Evolutionary conservation across 2,329 filamentous ascomycete genomes (phyloP).

Genomic region (Penicillium frequentans): DNA sequence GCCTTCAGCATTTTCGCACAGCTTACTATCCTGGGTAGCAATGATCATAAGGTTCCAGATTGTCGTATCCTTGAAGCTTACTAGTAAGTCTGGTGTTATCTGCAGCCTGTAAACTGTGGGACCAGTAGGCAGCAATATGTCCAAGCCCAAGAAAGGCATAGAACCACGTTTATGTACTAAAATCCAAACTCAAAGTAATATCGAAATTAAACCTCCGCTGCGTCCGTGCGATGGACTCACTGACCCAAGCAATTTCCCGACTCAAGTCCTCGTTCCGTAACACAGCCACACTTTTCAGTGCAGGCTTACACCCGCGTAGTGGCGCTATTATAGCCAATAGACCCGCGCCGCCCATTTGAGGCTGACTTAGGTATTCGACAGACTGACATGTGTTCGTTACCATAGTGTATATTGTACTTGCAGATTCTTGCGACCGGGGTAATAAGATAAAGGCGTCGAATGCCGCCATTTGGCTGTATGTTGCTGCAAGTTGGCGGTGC

Average conservation of each 20-base stretch:
- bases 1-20: neutral
- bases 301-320: neutral
- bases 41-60: neutral
- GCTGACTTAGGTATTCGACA: neutral
- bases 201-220: neutral
- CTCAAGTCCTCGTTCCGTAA: neutral
- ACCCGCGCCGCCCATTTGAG: neutral
- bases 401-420: neutral
- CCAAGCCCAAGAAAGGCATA: neutral
- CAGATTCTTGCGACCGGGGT: neutral
- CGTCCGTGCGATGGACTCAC: neutral
- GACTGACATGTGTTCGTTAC: neutral
- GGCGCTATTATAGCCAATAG: neutral
- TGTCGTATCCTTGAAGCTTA: neutral
- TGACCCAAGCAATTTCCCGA: neutral
- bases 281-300: neutral
- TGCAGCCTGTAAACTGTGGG: neutral
- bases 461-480: neutral
- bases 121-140: neutral
- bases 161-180: neutral
- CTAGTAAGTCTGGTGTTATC: neutral
- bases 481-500: neutral
- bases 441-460: neutral
- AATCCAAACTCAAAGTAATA: neutral
- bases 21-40: neutral